Percentiles rank a stretch among this genome's conserved stretches.
These are phyloP conservation scores for Nephromyces sp. DNA, from an alignment of 169 alveolate species.

Conservation along the genomic window DNA sequence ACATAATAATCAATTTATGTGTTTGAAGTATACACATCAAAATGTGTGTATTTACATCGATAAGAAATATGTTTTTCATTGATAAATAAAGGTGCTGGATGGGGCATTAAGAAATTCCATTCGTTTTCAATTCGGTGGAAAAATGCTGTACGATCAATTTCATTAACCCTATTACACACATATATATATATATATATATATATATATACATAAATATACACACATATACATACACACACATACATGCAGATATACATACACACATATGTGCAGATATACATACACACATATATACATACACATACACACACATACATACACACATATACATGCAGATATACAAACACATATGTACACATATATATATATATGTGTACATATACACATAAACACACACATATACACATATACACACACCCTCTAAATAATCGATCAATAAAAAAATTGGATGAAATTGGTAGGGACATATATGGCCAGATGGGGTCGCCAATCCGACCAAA, in stretches of 20 bases:
- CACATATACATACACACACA: neutral
- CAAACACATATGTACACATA: too few relatives aligned
- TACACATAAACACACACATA: neutral
- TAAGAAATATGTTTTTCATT: neutral
- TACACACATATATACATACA: neutral
- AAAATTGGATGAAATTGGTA: constrained; percentile 14
- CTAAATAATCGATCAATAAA: constrained; percentile 24
- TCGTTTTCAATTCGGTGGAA: neutral
- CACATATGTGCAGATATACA: neutral
- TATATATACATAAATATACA: neutral
- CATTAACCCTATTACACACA: neutral
- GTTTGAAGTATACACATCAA: neutral
- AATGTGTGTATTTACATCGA: neutral
- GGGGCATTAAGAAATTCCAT: neutral
- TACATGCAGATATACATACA: neutral
- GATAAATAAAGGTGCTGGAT: neutral
- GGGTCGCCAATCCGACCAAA: constrained; percentile 33
- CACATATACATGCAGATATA: too few relatives aligned
- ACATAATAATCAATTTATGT: neutral
- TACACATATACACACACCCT: neutral
- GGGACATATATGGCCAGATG: constrained; percentile 6
- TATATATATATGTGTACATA: too few relatives aligned
- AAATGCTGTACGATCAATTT: neutral
- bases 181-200: neutral
- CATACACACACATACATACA: neutral